Conservation (phyloP, 495 filamentous ascomycete species). For the Daldinia grandis region DNA sequence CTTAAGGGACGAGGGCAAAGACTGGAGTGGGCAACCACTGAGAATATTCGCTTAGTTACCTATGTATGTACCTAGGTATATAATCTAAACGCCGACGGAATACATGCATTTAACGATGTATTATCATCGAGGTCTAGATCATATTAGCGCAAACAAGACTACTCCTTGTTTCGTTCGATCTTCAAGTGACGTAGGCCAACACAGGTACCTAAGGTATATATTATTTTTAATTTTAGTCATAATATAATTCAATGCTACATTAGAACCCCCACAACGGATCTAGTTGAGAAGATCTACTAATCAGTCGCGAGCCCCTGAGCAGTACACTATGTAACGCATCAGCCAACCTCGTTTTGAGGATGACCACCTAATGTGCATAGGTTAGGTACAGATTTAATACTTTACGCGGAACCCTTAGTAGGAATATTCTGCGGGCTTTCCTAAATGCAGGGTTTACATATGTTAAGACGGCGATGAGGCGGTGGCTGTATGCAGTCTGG, state of each 20-base stretch:
- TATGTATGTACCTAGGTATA: too few relatives aligned
- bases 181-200: conserved; percentile 31
- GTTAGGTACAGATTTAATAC: neutral
- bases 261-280: neutral
- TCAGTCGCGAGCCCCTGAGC: neutral
- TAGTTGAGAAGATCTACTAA: neutral
- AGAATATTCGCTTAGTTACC: neutral
- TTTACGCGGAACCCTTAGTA: neutral
- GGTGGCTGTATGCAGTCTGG: neutral
- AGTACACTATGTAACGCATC: neutral
- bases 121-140: neutral
- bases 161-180: conserved; percentile 27
- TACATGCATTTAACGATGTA: neutral
- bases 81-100: conserved; percentile 1
- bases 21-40: neutral
- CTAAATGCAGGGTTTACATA: neutral
- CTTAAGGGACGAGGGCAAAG: too few relatives aligned
- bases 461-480: neutral
- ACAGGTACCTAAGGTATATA: too few relatives aligned
- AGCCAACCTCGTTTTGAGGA: neutral
- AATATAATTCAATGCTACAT: conserved; percentile 7
- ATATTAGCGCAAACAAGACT: conserved; percentile 2
- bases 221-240: conserved; percentile 27
- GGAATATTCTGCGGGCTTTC: neutral
- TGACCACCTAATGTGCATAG: neutral